Base-by-base conservation (phyloP, 1,284 basidiomycete species). In the Spongiforma sp. region DNA sequence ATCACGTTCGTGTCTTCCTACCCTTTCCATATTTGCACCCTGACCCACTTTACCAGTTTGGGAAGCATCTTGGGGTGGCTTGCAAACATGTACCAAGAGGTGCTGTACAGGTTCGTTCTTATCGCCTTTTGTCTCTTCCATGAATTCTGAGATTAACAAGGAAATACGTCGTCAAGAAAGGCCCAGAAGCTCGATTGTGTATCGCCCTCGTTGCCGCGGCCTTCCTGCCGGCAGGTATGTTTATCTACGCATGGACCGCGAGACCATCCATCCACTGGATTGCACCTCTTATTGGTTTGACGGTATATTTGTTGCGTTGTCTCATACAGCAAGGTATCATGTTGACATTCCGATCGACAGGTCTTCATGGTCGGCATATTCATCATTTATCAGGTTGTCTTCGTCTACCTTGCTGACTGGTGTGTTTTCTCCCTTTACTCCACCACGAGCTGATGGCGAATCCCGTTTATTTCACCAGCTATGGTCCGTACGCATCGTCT, bases 331-430 rank as follows among this genome's bases (percentile, higher is more conserved):
- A 33, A 41, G 24, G 19, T n/a, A 17, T 24, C 34, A 26, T 32
- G 37, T 24, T 57, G n/a, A 19, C 8, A 43, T 61, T 26, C 37
- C 26, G 14, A 30, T 57, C 10, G 33, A 32, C 58, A 86, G 85
- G 37, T 86, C 9, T 87, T 87, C 71, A 82, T 85, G 53, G 85
- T 83, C 76, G 84, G 83, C 0, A 74, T 81, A 5, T 91, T 86
- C 74, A 80, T 85, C 28, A 86, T 91, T 17, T 91, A 90, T 72
- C 78, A 89, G 36, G 83, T 83, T 1, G 86, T 89, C 12, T 93
- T 92, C 73, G 82, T 85, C 24, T 93, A 93, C 69, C 81, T 93
- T 26, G 89, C 90, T 2, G 91, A 92, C 72, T 90, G 89, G 87
- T 90, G 70, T 33, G 83, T 75, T 54, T 30, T 26, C 34, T 6